Base-by-base conservation (phyloP, 2,329 filamentous ascomycete species). In the Neofusicoccum cordaticola region DNA sequence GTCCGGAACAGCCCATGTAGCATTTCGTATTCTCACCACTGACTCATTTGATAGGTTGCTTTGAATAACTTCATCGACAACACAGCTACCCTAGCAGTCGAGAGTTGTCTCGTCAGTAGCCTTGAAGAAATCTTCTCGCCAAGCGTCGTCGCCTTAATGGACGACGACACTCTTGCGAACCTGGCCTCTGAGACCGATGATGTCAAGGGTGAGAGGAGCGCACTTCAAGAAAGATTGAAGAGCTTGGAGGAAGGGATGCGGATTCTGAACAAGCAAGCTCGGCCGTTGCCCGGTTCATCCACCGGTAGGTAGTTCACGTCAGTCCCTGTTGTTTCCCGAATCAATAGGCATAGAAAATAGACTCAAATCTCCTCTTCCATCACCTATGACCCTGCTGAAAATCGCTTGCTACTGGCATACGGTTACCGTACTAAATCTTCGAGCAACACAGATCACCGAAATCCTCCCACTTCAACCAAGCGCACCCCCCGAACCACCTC, bases 41-140 rank as follows among this genome's bases (percentile, higher is more conserved):
- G 47, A 57, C 7, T 19, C n/a, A 5, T 39, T 5, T 39, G 37
- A 39, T 62, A 83, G 81, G 77, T 82, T 51, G 80, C 81, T 0
- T 47, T 81, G 57, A 79, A 80, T 67, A 74, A 76, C 1, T 80
- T 83, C 66, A 67, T 81, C 27, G 80, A 83, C 27, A 76, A 80
- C 41, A 68, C 83, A 4, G 74, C 80, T 8, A 72, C 80, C 19
- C 72, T 82, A 65, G 76, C 79, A 1, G 74, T 83, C 13, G 81
- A 83, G 67, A 67, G 66, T 3, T 75, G 78, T 45, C 73, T 82
- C 7, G 65, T 82, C 19, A 68, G 69, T 1, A 69, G 66, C 3
- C 72, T 83, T 1, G 37, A 69, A 4, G 68, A 72, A 17, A 79
- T 83, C 15, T 71, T 83, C 9, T 78, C 78, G 0, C 80, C 81